phyloP scores from a whole-genome alignment of 2,329 filamentous ascomycete genomes.

The Scedosporium minutisporum region DNA sequence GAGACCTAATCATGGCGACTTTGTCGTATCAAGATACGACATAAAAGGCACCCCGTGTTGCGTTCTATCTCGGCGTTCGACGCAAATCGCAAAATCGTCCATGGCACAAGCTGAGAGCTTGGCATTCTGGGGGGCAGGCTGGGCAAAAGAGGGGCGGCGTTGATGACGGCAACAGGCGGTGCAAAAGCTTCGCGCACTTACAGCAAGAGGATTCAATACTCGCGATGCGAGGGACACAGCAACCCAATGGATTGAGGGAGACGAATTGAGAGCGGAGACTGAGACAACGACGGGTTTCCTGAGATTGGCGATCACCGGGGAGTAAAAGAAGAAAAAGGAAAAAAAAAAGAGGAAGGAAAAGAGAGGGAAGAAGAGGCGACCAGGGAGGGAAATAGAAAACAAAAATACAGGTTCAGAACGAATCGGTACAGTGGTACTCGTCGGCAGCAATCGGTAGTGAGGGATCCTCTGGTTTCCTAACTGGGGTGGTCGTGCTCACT shows the following conservation, averaged over 20 bases:
- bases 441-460: slow-evolving; percentile 6
- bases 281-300: slow-evolving; percentile 3
- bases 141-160: neutral
- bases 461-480: neutral
- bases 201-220: neutral
- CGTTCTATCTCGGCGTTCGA: too few species aligned
- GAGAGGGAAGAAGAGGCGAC: slow-evolving; percentile 2
- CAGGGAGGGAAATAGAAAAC: neutral
- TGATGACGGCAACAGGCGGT: neutral
- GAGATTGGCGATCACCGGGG: neutral
- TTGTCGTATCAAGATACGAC: too few species aligned
- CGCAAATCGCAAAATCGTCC: neutral
- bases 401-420: neutral
- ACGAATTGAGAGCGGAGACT: neutral
- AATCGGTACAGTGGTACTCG: neutral
- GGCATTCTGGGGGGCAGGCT: neutral
- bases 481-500: neutral
- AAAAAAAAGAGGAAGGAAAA: slow-evolving; percentile 4
- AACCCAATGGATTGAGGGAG: neutral
- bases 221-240: neutral
- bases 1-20: too few species aligned
- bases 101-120: neutral
- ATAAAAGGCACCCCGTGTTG: too few species aligned
- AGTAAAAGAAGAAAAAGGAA: slow-evolving; percentile 4
- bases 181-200: neutral